Percentiles rank a stretch among this genome's conserved stretches.
These are phyloP conservation scores for Vitis cinerea DNA, from an alignment of 164 flowering plant species.

Conservation along the genomic window DNA sequence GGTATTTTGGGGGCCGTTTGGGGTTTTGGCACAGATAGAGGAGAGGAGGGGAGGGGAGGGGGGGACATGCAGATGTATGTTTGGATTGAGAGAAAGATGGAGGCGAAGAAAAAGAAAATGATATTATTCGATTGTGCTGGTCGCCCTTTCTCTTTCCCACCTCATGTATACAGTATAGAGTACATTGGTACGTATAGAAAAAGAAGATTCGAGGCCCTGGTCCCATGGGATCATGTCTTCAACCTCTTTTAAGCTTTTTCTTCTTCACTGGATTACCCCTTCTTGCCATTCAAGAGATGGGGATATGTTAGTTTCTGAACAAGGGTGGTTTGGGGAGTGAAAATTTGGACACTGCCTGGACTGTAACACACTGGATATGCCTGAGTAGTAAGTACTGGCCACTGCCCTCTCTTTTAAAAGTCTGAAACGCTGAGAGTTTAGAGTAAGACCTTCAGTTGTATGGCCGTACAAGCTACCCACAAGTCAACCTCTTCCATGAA, in stretches of 20 bases:
- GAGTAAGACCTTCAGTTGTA: no score
- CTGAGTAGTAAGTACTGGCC: background rate
- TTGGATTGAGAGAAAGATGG: background rate
- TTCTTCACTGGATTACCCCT: background rate
- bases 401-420: background rate
- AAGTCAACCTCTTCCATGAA: no score
- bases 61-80: background rate
- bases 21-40: no score
- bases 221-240: no score
- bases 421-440: background rate
- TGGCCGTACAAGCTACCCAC: no score
- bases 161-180: no score
- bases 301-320: background rate
- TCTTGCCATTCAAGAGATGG: no score
- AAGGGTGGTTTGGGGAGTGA: background rate
- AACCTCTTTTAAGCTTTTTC: no score
- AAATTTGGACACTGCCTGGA: background rate
- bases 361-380: background rate
- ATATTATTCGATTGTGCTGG: constrained; percentile 24
- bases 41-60: background rate
- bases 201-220: no score
- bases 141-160: constrained; percentile 11
- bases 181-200: no score
- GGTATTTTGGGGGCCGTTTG: background rate
- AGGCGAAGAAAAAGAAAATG: constrained; percentile 22